Percentiles rank a stretch among this genome's conserved stretches.
These are phyloP conservation scores for Salvia sclarea DNA, from an alignment of 305 asterid species.

Conservation along the genomic window DNA sequence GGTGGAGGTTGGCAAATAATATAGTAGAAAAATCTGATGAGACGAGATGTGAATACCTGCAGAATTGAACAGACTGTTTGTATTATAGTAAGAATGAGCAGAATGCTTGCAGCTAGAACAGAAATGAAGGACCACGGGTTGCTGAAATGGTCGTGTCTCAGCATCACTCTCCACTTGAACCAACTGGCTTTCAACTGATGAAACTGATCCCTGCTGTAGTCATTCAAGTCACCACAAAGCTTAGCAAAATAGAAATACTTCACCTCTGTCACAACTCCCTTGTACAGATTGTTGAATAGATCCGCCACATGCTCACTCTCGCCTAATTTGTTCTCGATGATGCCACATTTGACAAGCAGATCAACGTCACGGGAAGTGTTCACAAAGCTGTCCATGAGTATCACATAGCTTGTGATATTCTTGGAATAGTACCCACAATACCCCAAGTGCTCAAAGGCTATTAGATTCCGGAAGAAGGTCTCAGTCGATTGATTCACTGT, in stretches of 20 bases:
- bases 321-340: conserved; percentile 19
- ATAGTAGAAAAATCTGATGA: not conserved
- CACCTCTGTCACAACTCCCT: conserved; percentile 24
- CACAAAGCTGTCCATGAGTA: conserved; percentile 35
- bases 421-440: conserved; percentile 22
- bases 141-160: conserved; percentile 32
- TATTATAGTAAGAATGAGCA: conserved; percentile 32
- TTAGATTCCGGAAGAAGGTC: conserved; percentile 31
- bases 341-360: conserved; percentile 18
- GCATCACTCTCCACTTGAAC: conserved; percentile 12
- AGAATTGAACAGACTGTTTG: conserved; percentile 32
- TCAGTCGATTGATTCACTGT: conserved; percentile 28
- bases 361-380: conserved; percentile 34
- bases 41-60: conserved; percentile 17
- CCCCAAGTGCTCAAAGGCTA: conserved; percentile 29
- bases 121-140: conserved; percentile 39
- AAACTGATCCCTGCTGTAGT: conserved; percentile 23
- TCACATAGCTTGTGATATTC: conserved; percentile 31
- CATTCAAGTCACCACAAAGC: conserved; percentile 24
- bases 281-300: conserved; percentile 35
- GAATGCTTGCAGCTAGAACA: conserved; percentile 24
- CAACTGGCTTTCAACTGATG: conserved; percentile 22
- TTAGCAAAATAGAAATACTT: conserved; percentile 23
- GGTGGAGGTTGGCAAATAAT: not conserved
- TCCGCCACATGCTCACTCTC: conserved; percentile 24